Conservation (phyloP, 108 stramenopile genomes). For the Bacterosira constricta region DNA sequence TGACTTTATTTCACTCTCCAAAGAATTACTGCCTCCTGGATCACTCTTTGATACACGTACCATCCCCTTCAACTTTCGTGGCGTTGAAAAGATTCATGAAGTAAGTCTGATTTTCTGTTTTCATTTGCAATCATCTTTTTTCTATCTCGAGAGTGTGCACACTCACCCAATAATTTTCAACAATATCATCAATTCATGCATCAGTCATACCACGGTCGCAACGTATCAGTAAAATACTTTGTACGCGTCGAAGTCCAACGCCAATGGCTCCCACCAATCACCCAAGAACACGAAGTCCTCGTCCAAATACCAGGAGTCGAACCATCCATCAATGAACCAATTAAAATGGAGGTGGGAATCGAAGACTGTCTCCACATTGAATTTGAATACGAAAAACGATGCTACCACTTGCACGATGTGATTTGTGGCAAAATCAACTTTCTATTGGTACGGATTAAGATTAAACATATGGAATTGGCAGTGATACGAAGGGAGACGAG, state of each 20-base stretch:
- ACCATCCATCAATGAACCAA: constrained; percentile 78
- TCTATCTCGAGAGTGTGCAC: neutral
- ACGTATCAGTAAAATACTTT: constrained; percentile 97
- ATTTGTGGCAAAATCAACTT: constrained; percentile 98
- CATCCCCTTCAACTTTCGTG: constrained; percentile 90
- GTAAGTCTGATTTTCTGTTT: too few relatives aligned
- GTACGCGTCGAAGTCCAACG: constrained; percentile 90
- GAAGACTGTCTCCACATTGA: constrained; percentile 99
- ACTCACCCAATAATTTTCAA: constrained; percentile 17
- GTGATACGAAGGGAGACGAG: constrained; percentile 96
- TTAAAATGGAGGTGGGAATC: constrained; percentile 99
- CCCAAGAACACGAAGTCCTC: constrained; percentile 91
- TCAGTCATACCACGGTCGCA: constrained; percentile 92
- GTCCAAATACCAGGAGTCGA: constrained; percentile 83
- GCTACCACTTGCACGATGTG: constrained; percentile 95
- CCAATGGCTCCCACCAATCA: constrained; percentile 84
- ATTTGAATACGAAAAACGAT: constrained; percentile 95
- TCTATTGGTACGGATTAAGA: constrained; percentile 96
- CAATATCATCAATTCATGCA: neutral
- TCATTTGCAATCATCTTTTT: too few relatives aligned
- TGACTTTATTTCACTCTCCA: constrained; percentile 94
- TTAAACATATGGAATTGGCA: constrained; percentile 99
- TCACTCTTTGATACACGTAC: constrained; percentile 74
- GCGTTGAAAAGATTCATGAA: constrained; percentile 87
- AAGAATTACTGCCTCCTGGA: constrained; percentile 94